Evolutionary conservation across 1,284 basidiomycete genomes (phyloP).

Genomic region (Sporisorium graminicola): DNA sequence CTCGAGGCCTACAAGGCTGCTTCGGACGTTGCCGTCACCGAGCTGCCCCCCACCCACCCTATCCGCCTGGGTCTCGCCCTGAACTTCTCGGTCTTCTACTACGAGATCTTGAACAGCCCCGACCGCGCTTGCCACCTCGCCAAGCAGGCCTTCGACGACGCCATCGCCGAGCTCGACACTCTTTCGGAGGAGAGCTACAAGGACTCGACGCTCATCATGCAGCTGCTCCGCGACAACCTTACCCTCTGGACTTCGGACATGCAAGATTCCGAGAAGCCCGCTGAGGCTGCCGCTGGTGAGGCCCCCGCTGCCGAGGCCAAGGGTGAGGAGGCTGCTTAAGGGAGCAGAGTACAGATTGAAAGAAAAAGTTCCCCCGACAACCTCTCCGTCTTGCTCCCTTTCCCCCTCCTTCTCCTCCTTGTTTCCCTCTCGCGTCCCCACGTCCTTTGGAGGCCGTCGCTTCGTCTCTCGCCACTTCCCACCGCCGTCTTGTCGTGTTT

Average conservation of each 20-base stretch:
- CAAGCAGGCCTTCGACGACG: constrained; percentile 99
- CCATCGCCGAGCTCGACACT: constrained; percentile 99
- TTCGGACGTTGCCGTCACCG: constrained; percentile 96
- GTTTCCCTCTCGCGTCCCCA: constrained; percentile 26
- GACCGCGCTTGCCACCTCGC: constrained; percentile 99
- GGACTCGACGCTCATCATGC: constrained; percentile 92
- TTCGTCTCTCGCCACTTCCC: constrained; percentile 36
- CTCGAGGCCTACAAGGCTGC: constrained; percentile 99
- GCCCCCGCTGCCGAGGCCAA: constrained; percentile 65
- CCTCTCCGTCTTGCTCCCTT: constrained; percentile 15
- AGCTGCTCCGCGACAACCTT: constrained; percentile 97
- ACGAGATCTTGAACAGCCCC: constrained; percentile 99
- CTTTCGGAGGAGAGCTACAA: constrained; percentile 99
- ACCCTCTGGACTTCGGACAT: constrained; percentile 97
- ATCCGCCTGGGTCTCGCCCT: constrained; percentile 98
- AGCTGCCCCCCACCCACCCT: constrained; percentile 98
- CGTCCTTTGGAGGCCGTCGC: constrained; percentile 51
- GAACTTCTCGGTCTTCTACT: constrained; percentile 99
- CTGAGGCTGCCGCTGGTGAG: constrained; percentile 62
- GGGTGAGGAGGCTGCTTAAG: constrained; percentile 69
- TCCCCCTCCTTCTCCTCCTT: background rate
- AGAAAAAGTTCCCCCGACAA: constrained; percentile 35
- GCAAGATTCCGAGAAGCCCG: constrained; percentile 72
- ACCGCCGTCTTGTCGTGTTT: constrained; percentile 12
- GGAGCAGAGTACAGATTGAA: constrained; percentile 31